A percentile compares a stretch with the other conserved stretches of the same genome.
These are phyloP conservation scores for Uronychia setigera DNA, from an alignment of 73 alveolate species.

Conservation along the genomic window DNA sequence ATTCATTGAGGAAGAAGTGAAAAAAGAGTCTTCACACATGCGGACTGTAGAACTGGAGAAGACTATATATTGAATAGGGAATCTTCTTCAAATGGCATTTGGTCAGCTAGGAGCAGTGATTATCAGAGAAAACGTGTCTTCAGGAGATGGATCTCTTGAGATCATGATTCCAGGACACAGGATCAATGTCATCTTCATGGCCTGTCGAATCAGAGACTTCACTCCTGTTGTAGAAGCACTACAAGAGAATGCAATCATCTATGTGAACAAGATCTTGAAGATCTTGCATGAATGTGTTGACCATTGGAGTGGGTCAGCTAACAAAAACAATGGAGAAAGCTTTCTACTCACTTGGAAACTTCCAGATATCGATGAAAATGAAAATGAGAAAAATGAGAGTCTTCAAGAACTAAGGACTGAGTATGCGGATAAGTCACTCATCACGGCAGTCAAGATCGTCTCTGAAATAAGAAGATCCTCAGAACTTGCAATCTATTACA, in stretches of 20 bases:
- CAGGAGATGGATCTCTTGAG: slow-evolving; percentile 64
- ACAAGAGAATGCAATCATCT: slow-evolving; percentile 62
- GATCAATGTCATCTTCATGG: slow-evolving; percentile 63
- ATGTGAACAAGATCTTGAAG: slow-evolving; percentile 64
- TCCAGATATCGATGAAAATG: slow-evolving; percentile 69
- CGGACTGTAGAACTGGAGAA: slow-evolving; percentile 68
- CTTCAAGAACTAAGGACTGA: slow-evolving; percentile 69
- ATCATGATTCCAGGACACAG: slow-evolving; percentile 76
- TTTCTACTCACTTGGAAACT: slow-evolving; percentile 71
- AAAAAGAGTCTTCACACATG: slow-evolving; percentile 43
- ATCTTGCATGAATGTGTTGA: slow-evolving; percentile 66
- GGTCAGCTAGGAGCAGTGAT: slow-evolving; percentile 72
- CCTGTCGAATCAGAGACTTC: slow-evolving; percentile 51
- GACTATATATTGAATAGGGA: slow-evolving; percentile 72
- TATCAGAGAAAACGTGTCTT: slow-evolving; percentile 59
- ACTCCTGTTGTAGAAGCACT: slow-evolving; percentile 48
- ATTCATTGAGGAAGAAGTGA: slow-evolving; percentile 48
- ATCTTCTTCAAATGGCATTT: slow-evolving; percentile 65
- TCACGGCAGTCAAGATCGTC: slow-evolving; percentile 71
- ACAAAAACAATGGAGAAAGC: slow-evolving; percentile 66
- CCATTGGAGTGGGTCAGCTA: slow-evolving; percentile 70
- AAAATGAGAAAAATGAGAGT: slow-evolving; percentile 65
- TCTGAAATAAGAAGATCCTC: slow-evolving; percentile 69
- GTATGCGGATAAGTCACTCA: slow-evolving; percentile 69
- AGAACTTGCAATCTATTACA: slow-evolving; percentile 52